phyloP scores from a whole-genome alignment of 768 basidiomycete species.

The Xerocomellus amylosporus region DNA sequence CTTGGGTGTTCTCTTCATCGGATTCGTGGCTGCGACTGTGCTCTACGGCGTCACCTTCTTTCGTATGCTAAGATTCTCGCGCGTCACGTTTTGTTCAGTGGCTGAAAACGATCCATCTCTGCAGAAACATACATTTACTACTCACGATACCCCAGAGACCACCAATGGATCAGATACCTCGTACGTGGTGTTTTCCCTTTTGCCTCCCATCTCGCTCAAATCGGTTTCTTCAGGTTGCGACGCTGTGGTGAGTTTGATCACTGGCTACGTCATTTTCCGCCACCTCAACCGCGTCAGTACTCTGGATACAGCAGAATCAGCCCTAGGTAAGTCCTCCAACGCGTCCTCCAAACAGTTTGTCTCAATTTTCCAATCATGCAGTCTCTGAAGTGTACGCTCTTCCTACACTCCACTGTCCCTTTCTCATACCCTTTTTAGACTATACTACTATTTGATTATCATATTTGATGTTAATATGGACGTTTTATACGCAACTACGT shows the following conservation, averaged over 20 bases:
- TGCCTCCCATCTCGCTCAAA: not conserved
- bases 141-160: slow-evolving; percentile 25
- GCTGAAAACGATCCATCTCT: not conserved
- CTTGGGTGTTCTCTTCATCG: slow-evolving; percentile 24
- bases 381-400: slow-evolving; percentile 28
- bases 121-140: slow-evolving; percentile 32
- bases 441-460: slow-evolving; percentile 30
- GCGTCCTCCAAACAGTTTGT: not conserved
- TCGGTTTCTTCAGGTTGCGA: slow-evolving; percentile 17
- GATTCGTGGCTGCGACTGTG: slow-evolving; percentile 26
- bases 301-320: slow-evolving; percentile 26
- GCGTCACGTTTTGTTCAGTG: not conserved
- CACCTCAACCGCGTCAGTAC: slow-evolving; percentile 6
- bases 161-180: slow-evolving; percentile 16
- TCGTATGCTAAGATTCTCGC: slow-evolving; percentile 17
- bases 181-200: slow-evolving; percentile 9
- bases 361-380: slow-evolving; percentile 10
- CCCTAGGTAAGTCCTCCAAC: slow-evolving; percentile 20
- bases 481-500: slow-evolving; percentile 27
- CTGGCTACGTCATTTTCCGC: not conserved
- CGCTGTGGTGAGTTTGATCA: slow-evolving; percentile 16
- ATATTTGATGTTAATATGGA: slow-evolving; percentile 25
- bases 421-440: slow-evolving; percentile 16
- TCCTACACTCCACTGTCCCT: not conserved
- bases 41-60: slow-evolving; percentile 36